phyloP scores from a whole-genome alignment of 768 basidiomycete species.

The Mycena kentingensis region DNA sequence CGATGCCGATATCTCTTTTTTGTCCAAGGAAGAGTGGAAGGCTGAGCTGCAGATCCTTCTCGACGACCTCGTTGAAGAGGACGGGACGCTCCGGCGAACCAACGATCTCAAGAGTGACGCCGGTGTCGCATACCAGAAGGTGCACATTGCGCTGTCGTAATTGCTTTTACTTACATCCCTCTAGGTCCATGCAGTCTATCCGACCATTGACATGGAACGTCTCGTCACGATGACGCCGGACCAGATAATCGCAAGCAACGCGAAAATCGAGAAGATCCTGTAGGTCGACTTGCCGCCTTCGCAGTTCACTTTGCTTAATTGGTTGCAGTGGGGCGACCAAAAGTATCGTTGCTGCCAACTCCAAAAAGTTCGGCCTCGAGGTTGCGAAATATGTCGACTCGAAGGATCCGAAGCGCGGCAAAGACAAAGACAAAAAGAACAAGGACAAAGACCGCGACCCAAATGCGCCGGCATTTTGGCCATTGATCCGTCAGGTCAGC shows the following conservation, averaged over 20 bases:
- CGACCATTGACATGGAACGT: conserved; percentile 48
- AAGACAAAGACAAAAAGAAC: conserved; percentile 39
- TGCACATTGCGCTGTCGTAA: conserved; percentile 16
- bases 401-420: conserved; percentile 58
- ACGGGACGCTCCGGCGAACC: conserved; percentile 52
- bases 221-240: conserved; percentile 52
- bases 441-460: conserved; percentile 27
- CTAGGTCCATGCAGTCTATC: conserved; percentile 65
- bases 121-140: conserved; percentile 65
- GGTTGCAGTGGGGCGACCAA: conserved; percentile 46
- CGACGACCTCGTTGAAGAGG: conserved; percentile 60
- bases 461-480: conserved; percentile 56
- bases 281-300: conserved; percentile 27
- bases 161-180: neutral
- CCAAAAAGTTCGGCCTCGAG: conserved; percentile 53
- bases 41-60: conserved; percentile 54
- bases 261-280: conserved; percentile 30
- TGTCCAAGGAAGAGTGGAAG: conserved; percentile 57
- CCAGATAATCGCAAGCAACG: conserved; percentile 51
- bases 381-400: conserved; percentile 68
- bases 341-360: conserved; percentile 51
- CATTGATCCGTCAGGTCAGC: conserved; percentile 62
- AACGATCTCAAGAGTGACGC: conserved; percentile 61
- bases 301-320: neutral
- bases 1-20: conserved; percentile 60